Evolutionary conservation across 108 stramenopile genomes (phyloP).

Genomic region (Bacterosira constricta): DNA sequence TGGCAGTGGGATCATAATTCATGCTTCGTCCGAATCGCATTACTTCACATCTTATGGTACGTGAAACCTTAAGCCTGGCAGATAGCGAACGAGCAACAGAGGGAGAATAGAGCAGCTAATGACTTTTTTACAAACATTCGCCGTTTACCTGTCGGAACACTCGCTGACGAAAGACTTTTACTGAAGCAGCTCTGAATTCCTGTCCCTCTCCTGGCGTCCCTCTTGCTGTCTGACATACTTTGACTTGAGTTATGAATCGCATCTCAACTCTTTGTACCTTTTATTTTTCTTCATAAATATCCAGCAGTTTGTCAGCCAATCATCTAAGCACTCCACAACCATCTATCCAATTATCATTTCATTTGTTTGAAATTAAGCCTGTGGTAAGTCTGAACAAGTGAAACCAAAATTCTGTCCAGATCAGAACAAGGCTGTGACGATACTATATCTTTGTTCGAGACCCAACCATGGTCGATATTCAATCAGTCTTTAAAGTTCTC

Average conservation of each 20-base stretch:
- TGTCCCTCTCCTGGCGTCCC: neutral
- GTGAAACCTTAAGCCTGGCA: neutral
- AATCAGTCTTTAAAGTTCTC: conserved; percentile 59
- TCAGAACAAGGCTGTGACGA: conserved; percentile 25
- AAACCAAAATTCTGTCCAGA: neutral
- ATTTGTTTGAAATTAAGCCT: neutral
- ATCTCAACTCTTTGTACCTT: neutral
- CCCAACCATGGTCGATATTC: conserved; percentile 47
- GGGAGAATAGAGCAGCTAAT: conserved; percentile 8
- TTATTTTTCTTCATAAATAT: neutral
- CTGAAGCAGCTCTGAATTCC: conserved; percentile 21
- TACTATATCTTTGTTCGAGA: conserved; percentile 43
- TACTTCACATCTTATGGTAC: neutral
- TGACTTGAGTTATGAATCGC: neutral
- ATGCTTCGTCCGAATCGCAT: neutral
- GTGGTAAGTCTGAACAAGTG: neutral
- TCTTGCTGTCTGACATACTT: too few species aligned
- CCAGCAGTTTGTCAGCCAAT: neutral
- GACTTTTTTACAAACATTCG: conserved; percentile 43
- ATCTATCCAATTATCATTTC: neutral
- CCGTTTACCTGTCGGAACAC: conserved; percentile 52
- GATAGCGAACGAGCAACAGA: neutral
- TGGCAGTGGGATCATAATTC: too few species aligned
- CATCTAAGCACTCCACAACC: neutral
- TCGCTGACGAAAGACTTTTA: conserved; percentile 29